Conservation (phyloP, 2,329 filamentous ascomycete species). For the Colletotrichum gigasporum region DNA sequence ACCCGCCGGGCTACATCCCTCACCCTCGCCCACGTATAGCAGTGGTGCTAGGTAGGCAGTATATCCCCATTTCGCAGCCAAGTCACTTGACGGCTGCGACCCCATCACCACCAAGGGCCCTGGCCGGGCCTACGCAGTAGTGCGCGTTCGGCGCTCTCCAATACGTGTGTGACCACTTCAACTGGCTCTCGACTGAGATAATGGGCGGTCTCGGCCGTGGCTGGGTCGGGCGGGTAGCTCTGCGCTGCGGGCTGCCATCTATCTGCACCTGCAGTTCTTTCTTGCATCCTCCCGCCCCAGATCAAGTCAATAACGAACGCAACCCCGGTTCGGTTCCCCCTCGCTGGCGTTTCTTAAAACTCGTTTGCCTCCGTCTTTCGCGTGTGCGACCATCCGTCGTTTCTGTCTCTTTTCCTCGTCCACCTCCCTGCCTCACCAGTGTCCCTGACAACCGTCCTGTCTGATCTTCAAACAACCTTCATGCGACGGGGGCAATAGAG, state of each 20-base stretch:
- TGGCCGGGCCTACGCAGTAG: slow-evolving; percentile 7
- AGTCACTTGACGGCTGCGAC: slow-evolving; percentile 21
- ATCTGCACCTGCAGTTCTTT: slow-evolving; percentile 31
- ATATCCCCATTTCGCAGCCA: slow-evolving; percentile 21
- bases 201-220: slow-evolving; percentile 44
- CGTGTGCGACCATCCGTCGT: slow-evolving; percentile 8
- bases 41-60: background rate
- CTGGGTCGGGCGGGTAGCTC: slow-evolving; percentile 32
- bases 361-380: slow-evolving; percentile 40
- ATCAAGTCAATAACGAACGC: slow-evolving; percentile 1
- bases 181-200: slow-evolving; percentile 37
- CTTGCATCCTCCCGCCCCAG: slow-evolving; percentile 23
- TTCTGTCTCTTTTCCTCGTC: slow-evolving; percentile 42
- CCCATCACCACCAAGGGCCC: background rate
- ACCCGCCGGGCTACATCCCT: slow-evolving; percentile 25
- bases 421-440: slow-evolving; percentile 40
- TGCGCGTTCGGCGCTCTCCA: slow-evolving; percentile 2
- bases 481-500: slow-evolving; percentile 39
- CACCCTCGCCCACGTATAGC: slow-evolving; percentile 23
- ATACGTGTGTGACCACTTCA: slow-evolving; percentile 32
- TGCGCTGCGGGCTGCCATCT: background rate
- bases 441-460: slow-evolving; percentile 40
- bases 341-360: slow-evolving; percentile 34
- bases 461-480: slow-evolving; percentile 46
- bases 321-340: slow-evolving; percentile 7